Base-by-base conservation (phyloP, 2,329 filamentous ascomycete species). In the Calycina herbarum region DNA sequence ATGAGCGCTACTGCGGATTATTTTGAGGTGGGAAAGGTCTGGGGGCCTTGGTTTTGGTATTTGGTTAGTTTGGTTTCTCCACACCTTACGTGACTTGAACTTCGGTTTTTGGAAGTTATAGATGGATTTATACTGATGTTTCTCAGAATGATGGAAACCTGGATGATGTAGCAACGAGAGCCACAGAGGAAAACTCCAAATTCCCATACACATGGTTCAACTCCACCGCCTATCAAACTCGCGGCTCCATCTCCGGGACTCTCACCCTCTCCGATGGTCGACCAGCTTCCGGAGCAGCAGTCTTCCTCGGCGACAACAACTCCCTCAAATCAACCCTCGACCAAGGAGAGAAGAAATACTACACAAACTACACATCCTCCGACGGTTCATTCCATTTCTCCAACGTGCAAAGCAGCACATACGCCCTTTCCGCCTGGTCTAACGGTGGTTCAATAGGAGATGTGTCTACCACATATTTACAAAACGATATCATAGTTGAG, bases 181-280 rank as follows among this genome's bases (percentile, higher is more conserved):
- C 78, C 5, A 70, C 75, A n/a, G 64, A 78, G 31, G 82, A 85
- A 70, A 76, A 78, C 45, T 64, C 73, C 4, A 73, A 73, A 1
- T 85, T 81, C 79, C 82, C 82, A 0, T 85, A 85, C 70, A 68
- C 74, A 27, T 85, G 82, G 82, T 78, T 83, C 67, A 74, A 80
- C 5, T 75, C 82, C 68, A 71, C 75, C 0, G 76, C 76, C 2
- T 85, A 83, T 72, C 80, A 82, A n/a, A 76, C 78, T n/a, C 81
- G 82, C 31, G 81, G 82, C 54, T 77, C 77, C 10, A 76, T 85
- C 10, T 75, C 76, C 11, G 82, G 82, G 56, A 76, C 72, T 10
- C 74, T 85, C 0, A 66, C 76, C 0, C 77, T 85, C 13, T 81
- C 78, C 17, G 81, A 83, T 66, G 82, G 82, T 6, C 78, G 81